Percentiles rank a stretch among this genome's conserved stretches.
These are phyloP conservation scores for Psilocybe subaeruginosa DNA, from an alignment of 768 basidiomycete species.

Conservation along the genomic window DNA sequence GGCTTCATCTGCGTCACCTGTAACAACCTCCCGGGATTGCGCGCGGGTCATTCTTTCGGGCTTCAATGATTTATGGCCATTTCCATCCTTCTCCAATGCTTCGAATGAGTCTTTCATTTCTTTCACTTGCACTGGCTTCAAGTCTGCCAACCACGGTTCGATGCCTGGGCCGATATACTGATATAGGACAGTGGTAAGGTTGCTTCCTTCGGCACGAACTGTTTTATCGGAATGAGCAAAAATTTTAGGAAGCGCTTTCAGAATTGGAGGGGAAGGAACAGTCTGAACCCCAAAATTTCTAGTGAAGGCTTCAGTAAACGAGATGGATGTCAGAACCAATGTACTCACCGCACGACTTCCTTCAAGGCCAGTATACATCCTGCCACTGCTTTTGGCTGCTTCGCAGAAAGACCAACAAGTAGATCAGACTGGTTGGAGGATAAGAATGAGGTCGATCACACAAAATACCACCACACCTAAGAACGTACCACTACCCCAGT, in stretches of 20 bases:
- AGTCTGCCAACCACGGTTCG: constrained; percentile 81
- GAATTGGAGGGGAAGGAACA: constrained; percentile 75
- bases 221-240: constrained; percentile 95
- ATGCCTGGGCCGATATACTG: constrained; percentile 85
- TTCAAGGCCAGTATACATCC: constrained; percentile 77
- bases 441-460: constrained; percentile 29
- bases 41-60: constrained; percentile 79
- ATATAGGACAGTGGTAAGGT: constrained; percentile 77
- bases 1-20: constrained; percentile 38
- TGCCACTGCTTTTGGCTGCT: constrained; percentile 93
- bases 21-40: constrained; percentile 73
- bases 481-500: constrained; percentile 85
- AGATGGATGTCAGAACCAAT: not conserved
- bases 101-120: constrained; percentile 94
- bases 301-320: constrained; percentile 7
- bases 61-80: constrained; percentile 81
- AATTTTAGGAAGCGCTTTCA: constrained; percentile 89
- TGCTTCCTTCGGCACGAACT: constrained; percentile 89
- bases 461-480: constrained; percentile 23
- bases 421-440: constrained; percentile 63
- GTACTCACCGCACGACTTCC: constrained; percentile 79
- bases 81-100: constrained; percentile 78
- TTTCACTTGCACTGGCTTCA: constrained; percentile 97
- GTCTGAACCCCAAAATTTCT: constrained; percentile 82
- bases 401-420: constrained; percentile 83